A percentile compares a stretch with the other conserved stretches of the same genome.
These are phyloP conservation scores for Homolaphlyctis polyrhiza DNA, from an alignment of 371 early-diverging fungal species.

Conservation along the genomic window DNA sequence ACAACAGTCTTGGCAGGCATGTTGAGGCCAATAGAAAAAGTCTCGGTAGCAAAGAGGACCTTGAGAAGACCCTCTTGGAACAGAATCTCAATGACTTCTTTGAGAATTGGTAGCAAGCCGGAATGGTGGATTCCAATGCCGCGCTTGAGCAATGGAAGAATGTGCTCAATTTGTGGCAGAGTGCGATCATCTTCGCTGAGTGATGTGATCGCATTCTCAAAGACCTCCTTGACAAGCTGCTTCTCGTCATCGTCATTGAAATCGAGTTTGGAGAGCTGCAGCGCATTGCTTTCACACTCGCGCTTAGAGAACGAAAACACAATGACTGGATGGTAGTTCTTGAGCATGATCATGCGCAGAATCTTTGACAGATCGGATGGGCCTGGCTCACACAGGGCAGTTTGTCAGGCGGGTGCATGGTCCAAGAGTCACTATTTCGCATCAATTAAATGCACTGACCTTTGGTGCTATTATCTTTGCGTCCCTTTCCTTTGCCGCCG, in stretches of 20 bases:
- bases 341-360: slow-evolving; percentile 89
- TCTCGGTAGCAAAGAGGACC: slow-evolving; percentile 99
- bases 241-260: slow-evolving; percentile 90
- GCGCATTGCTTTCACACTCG: slow-evolving; percentile 94
- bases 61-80: slow-evolving; percentile 99
- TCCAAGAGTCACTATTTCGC: too few species aligned
- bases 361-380: slow-evolving; percentile 88
- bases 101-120: slow-evolving; percentile 97
- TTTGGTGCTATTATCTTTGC: slow-evolving; percentile 37
- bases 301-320: slow-evolving; percentile 97
- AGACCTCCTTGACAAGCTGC: slow-evolving; percentile 84
- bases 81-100: slow-evolving; percentile 99
- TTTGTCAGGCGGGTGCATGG: too few species aligned
- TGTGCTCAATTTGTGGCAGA: slow-evolving; percentile 92
- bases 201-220: slow-evolving; percentile 87
- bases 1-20: slow-evolving; percentile 99
- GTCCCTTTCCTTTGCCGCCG: slow-evolving; percentile 25
- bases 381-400: too few species aligned
- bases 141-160: slow-evolving; percentile 90
- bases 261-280: slow-evolving; percentile 88
- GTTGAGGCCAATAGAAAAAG: slow-evolving; percentile 99
- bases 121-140: slow-evolving; percentile 99
- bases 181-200: slow-evolving; percentile 91
- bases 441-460: slow-evolving; percentile 4
- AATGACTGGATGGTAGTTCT: slow-evolving; percentile 97